These are phyloP conservation scores for Ricinus communis DNA, from an alignment of 345 rosid species.

Conservation along the genomic window DNA sequence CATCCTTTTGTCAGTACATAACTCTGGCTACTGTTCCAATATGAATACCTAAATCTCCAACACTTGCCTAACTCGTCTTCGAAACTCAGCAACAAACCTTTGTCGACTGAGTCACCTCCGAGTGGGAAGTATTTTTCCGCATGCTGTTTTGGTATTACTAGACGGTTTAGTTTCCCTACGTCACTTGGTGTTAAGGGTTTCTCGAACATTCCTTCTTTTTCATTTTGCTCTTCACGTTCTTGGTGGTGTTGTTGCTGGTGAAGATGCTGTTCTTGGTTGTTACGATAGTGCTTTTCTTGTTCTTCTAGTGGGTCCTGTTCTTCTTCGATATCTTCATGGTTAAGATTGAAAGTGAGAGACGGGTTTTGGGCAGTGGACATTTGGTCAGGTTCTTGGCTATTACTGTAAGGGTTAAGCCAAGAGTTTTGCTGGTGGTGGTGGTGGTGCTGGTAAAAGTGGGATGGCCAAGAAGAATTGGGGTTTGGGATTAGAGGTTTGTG, in stretches of 20 bases:
- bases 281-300: neutral
- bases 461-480: neutral
- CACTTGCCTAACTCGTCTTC: constrained; percentile 86
- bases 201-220: constrained; percentile 53
- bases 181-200: constrained; percentile 87
- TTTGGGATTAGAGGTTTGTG: neutral
- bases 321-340: constrained; percentile 6
- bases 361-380: constrained; percentile 17
- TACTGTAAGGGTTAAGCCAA: neutral
- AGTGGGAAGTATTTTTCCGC: constrained; percentile 84
- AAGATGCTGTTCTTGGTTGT: neutral
- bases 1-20: constrained; percentile 90
- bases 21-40: constrained; percentile 89
- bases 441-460: neutral
- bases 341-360: constrained; percentile 28
- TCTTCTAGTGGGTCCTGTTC: constrained; percentile 11
- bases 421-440: constrained; percentile 11
- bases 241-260: neutral
- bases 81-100: constrained; percentile 59
- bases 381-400: neutral
- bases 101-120: constrained; percentile 41
- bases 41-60: constrained; percentile 86
- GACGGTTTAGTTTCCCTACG: constrained; percentile 87
- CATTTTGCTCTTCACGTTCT: neutral
- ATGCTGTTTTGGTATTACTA: constrained; percentile 86